A percentile compares a stretch with the other conserved stretches of the same genome.
Conservation (phyloP, 495 filamentous ascomycete species). For the Glonium stellatum region DNA sequence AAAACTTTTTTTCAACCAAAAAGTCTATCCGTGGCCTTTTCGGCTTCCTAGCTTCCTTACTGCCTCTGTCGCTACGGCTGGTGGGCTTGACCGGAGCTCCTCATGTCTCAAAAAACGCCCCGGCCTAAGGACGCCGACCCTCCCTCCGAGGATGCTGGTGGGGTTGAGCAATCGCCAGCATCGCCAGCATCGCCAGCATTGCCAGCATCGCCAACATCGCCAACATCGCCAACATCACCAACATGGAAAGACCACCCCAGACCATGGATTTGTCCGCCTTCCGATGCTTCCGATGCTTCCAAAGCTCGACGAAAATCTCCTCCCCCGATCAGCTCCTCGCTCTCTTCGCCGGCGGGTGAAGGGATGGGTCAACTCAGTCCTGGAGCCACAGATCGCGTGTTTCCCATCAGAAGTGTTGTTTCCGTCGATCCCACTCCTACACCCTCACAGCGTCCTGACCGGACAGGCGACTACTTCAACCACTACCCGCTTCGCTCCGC, state of each 20-base stretch:
- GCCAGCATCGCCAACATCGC: too few relatives aligned
- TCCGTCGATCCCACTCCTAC: conserved; percentile 57
- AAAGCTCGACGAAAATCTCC: background rate
- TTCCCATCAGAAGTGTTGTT: conserved; percentile 76
- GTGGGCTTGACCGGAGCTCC: background rate
- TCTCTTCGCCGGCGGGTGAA: conserved; percentile 9
- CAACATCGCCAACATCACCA: too few relatives aligned
- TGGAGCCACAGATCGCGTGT: conserved; percentile 59
- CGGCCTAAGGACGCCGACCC: background rate
- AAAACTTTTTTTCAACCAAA: background rate
- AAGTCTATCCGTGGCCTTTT: too few relatives aligned
- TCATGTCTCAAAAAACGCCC: background rate
- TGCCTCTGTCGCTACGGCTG: background rate
- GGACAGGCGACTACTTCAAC: conserved; percentile 30
- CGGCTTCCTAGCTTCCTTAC: too few relatives aligned
- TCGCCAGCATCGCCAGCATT: too few relatives aligned
- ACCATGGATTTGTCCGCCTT: background rate
- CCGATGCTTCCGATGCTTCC: background rate
- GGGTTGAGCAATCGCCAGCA: background rate
- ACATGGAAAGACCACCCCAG: background rate
- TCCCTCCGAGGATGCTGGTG: background rate
- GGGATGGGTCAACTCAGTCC: conserved; percentile 35
- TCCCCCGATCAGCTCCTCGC: conserved; percentile 7
- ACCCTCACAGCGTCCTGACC: conserved; percentile 26
- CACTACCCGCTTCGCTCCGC: conserved; percentile 10